phyloP scores from a whole-genome alignment of 2,329 filamentous ascomycete species.

The Pseudopyrenochaeta lycopersici region DNA sequence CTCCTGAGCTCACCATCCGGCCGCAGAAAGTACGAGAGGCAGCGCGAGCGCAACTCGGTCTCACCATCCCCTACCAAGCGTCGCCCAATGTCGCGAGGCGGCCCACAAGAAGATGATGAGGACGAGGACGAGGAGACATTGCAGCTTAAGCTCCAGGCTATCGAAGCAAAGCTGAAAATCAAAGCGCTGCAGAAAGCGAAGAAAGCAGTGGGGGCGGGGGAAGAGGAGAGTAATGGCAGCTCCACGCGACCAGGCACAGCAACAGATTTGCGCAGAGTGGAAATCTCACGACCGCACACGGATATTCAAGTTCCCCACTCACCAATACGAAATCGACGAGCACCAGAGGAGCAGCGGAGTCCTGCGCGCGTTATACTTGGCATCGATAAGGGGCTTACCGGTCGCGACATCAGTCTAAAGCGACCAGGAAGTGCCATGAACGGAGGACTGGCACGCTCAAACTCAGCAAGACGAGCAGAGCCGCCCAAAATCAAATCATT shows the following conservation, averaged over 20 bases:
- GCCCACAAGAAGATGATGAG: slow-evolving; percentile 64
- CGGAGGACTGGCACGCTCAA: slow-evolving; percentile 41
- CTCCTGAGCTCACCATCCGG: slow-evolving; percentile 78
- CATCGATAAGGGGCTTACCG: slow-evolving; percentile 87
- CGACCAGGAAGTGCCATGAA: slow-evolving; percentile 49
- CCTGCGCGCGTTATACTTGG: slow-evolving; percentile 83
- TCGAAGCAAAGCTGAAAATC: slow-evolving; percentile 85
- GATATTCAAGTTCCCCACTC: slow-evolving; percentile 81
- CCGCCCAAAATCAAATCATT: slow-evolving; percentile 67
- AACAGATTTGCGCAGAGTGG: slow-evolving; percentile 26
- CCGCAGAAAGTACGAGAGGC: slow-evolving; percentile 74
- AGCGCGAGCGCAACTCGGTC: slow-evolving; percentile 65
- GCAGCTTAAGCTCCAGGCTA: slow-evolving; percentile 84
- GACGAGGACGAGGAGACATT: slow-evolving; percentile 89
- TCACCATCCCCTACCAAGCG: slow-evolving; percentile 67
- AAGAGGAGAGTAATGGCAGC: slow-evolving; percentile 28
- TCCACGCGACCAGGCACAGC: slow-evolving; percentile 41
- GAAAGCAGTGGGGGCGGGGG: slow-evolving; percentile 43
- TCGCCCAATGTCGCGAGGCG: slow-evolving; percentile 34
- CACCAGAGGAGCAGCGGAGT: slow-evolving; percentile 68
- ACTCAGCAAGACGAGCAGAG: slow-evolving; percentile 50
- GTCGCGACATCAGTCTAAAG: slow-evolving; percentile 84
- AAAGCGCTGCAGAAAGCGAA: slow-evolving; percentile 78
- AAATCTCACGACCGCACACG: slow-evolving; percentile 32
- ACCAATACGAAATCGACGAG: slow-evolving; percentile 62